phyloP scores from a whole-genome alignment of 129 eudicot genomes.

The Tagetes erecta region DNA sequence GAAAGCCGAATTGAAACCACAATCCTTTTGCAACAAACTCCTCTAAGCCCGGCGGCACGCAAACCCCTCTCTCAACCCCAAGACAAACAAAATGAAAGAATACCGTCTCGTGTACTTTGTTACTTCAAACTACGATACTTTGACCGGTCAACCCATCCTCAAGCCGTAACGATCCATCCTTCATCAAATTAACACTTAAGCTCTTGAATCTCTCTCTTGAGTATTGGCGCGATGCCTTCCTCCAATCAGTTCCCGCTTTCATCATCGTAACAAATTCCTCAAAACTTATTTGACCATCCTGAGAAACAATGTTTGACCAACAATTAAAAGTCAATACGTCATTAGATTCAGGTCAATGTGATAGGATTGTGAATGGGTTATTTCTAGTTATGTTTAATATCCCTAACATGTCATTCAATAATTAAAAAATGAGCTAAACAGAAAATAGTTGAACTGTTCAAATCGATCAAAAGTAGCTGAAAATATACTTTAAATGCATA shows the following conservation, averaged over 20 bases:
- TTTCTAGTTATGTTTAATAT: neutral
- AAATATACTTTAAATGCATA: no score
- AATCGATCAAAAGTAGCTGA: neutral
- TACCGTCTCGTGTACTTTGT: neutral
- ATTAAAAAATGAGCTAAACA: neutral
- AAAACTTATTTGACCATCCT: constrained; percentile 88
- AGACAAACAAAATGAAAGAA: constrained; percentile 38
- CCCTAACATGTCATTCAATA: neutral
- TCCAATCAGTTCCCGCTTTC: constrained; percentile 99
- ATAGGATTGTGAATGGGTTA: no score
- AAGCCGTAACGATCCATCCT: constrained; percentile 86
- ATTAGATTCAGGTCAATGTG: neutral
- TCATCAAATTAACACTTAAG: constrained; percentile 85
- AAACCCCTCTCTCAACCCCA: constrained; percentile 28
- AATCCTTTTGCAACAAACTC: constrained; percentile 29
- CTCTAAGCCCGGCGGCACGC: neutral
- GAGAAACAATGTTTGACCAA: constrained; percentile 27
- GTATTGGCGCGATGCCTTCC: constrained; percentile 93
- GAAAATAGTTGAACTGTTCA: neutral
- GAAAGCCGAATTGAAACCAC: constrained; percentile 29
- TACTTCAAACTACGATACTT: constrained; percentile 55
- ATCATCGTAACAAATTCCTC: constrained; percentile 96
- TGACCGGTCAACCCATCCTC: constrained; percentile 79
- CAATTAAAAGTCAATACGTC: neutral
- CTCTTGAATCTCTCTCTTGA: constrained; percentile 94